Percentiles rank a stretch among this genome's conserved stretches.
Evolutionary conservation across 148 eudicot species (phyloP).

Genomic region (Silene uniflora): DNA sequence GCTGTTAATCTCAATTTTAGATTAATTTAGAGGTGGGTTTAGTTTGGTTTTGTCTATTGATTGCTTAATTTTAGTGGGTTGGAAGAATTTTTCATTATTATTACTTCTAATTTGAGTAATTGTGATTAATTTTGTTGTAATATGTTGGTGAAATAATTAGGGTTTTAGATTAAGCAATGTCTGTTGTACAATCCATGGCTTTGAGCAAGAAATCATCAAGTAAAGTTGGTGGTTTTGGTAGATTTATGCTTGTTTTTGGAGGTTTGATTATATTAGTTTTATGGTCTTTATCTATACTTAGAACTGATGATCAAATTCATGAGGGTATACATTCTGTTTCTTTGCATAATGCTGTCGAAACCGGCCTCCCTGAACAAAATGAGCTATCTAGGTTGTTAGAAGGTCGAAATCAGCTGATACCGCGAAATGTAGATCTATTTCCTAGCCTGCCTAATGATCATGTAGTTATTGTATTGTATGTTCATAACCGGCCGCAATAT

Average conservation of each 20-base stretch:
- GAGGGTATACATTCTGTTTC: slow-evolving; percentile 16
- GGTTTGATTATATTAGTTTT: slow-evolving; percentile 36
- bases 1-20: background rate
- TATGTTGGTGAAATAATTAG: background rate
- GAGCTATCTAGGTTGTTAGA: slow-evolving; percentile 51
- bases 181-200: slow-evolving; percentile 35
- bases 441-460: slow-evolving; percentile 61
- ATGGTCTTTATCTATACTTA: slow-evolving; percentile 35
- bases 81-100: background rate
- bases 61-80: background rate
- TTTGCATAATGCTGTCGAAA: background rate
- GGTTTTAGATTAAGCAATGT: slow-evolving; percentile 16
- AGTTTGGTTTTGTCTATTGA: background rate
- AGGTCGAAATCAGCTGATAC: slow-evolving; percentile 53
- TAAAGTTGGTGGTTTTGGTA: slow-evolving; percentile 41
- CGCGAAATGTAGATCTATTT: slow-evolving; percentile 67
- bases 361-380: slow-evolving; percentile 54
- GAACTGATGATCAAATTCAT: slow-evolving; percentile 29
- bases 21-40: background rate
- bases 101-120: slow-evolving; percentile 1
- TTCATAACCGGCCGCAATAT: slow-evolving; percentile 91
- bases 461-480: slow-evolving; percentile 76
- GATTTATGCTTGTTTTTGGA: slow-evolving; percentile 37
- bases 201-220: slow-evolving; percentile 38
- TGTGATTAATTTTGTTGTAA: background rate